Evolutionary conservation across 495 filamentous ascomycete species (phyloP).

Genomic region (Penicillium ochrochloron): DNA sequence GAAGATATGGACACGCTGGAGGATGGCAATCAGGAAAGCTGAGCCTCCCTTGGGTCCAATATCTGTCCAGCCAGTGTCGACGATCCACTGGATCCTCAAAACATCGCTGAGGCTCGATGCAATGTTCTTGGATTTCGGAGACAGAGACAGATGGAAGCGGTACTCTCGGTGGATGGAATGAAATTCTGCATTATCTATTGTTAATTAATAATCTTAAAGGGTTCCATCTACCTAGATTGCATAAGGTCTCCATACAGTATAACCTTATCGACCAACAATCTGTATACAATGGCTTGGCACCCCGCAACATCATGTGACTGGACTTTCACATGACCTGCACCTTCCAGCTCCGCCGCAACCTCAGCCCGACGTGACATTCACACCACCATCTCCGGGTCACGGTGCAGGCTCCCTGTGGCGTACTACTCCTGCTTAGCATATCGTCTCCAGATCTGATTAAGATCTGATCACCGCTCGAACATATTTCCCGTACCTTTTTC

Average conservation of each 20-base stretch:
- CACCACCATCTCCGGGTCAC: conserved; percentile 16
- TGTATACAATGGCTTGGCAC: conserved; percentile 57
- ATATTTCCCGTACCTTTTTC: neutral
- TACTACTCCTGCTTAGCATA: neutral
- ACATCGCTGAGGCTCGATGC: neutral
- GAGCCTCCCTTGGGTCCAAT: neutral
- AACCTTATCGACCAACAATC: no score
- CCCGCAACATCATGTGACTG: conserved; percentile 32
- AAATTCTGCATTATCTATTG: neutral
- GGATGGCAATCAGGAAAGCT: neutral
- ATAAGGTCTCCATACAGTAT: no score
- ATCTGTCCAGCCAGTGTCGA: neutral
- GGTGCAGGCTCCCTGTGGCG: conserved; percentile 8
- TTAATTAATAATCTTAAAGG: conserved; percentile 47
- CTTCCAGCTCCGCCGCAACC: conserved; percentile 11
- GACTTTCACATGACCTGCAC: conserved; percentile 2
- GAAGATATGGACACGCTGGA: no score
- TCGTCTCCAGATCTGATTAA: neutral
- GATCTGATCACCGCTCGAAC: neutral
- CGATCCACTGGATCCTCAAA: neutral
- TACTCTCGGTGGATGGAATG: neutral
- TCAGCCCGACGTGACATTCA: conserved; percentile 25
- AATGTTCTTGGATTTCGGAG: neutral
- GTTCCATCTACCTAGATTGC: conserved; percentile 59
- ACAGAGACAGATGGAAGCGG: neutral